phyloP scores from a whole-genome alignment of 164 flowering plant species.

The Vitis rupestris region DNA sequence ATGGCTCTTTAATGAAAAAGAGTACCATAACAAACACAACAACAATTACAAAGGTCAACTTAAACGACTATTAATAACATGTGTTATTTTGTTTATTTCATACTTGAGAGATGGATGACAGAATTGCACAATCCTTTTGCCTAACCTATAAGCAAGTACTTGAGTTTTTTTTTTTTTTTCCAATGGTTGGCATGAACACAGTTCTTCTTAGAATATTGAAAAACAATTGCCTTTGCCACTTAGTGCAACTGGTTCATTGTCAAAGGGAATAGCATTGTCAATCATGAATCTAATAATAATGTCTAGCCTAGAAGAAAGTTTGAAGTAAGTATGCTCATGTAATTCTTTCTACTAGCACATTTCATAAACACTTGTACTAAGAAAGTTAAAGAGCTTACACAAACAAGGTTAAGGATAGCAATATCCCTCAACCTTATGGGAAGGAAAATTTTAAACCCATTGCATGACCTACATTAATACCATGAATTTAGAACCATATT shows the following conservation, averaged over 20 bases:
- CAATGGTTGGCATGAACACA: not conserved
- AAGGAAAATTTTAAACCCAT: constrained; percentile 8
- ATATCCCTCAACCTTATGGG: constrained; percentile 17
- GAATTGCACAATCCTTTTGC: not conserved
- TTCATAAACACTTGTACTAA: too few species aligned
- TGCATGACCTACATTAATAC: constrained; percentile 22
- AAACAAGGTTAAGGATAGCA: constrained; percentile 4
- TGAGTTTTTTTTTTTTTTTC: not conserved
- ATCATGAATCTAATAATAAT: not conserved
- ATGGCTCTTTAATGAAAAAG: too few species aligned
- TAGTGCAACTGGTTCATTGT: constrained; percentile 15
- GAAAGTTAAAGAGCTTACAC: constrained; percentile 12
- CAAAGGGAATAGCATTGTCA: not conserved
- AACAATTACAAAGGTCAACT: too few species aligned
- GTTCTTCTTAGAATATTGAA: not conserved
- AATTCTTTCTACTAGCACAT: too few species aligned
- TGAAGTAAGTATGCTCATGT: too few species aligned
- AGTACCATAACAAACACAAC: too few species aligned
- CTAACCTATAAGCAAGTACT: not conserved
- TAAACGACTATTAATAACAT: too few species aligned
- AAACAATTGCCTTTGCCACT: not conserved
- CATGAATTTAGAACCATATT: too few species aligned
- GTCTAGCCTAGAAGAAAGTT: not conserved
- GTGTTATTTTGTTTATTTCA: too few species aligned
- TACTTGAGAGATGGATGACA: too few species aligned